Evolutionary conservation across 225 moss, liverwort and hornwort genomes (phyloP), one percentile per base, ranked within the genome.

Genomic region (Marchantia polymorpha): DNA sequence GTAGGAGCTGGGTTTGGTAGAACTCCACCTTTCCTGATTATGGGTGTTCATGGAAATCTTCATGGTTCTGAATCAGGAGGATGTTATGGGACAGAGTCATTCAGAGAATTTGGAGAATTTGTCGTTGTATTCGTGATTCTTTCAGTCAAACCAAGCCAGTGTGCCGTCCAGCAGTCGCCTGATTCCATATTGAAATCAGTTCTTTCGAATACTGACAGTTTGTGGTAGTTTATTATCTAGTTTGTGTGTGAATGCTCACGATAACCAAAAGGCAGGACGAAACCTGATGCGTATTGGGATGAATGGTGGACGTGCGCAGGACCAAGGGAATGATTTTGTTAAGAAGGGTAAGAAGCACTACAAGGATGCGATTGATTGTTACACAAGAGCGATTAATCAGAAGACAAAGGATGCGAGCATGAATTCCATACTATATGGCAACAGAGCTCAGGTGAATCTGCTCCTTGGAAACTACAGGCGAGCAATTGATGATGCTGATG

Each of bases 341-440:
- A 95, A 92, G 86, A 91, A 89, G 90, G 99, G 99, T 31, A 94
- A 91, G 86, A 90, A 90, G 77, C 90, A 93, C 78, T 93, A 99
- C 50, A 52, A 82, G 50, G 93, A 95, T 78, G 95, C 95, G 65
- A 67, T 95, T 76, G 95, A 95, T 78, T 92, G 88, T 86, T 99
- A 99, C 75, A 94, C 93, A 12, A 89, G 77, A 58, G 92, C 93
- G 64, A 93, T 99, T 65, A 79, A 74, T 73, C 92, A 93, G 81
- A 93, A 91, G 75, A 70, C 86, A 51, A 49, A 77, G 50, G 88
- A 95, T 66, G 61, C 76, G n/a, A 78, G 81, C 54, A 88, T 86
- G 78, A 94, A 94, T 84, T 93, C 99, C 20, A 85, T 92, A 72
- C 88, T 94, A 74, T 90, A 90, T 73, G 90, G 90, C 66, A 97